Conservation (phyloP, 2,329 filamentous ascomycete genomes). For the Huntiella savannae region DNA sequence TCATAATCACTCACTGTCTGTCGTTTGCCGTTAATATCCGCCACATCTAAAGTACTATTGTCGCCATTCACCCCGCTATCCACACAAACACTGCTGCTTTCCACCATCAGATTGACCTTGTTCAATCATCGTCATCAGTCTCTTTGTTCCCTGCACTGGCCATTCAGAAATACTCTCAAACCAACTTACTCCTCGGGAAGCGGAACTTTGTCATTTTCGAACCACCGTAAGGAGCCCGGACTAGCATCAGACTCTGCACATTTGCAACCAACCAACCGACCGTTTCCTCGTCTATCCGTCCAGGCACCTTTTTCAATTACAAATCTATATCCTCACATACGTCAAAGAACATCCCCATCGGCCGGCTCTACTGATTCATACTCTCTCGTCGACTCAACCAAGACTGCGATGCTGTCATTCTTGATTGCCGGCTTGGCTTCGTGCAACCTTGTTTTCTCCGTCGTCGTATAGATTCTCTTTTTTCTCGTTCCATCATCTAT, state of each 20-base stretch:
- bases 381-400: background rate
- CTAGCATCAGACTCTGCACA: background rate
- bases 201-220: background rate
- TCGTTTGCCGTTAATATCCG: no score
- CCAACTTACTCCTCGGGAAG: background rate
- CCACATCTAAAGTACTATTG: no score
- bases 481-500: slow-evolving; percentile 1
- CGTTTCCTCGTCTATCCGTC: no score
- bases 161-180: background rate
- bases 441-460: no score
- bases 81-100: background rate
- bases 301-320: no score
- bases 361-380: no score
- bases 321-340: no score
- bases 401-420: background rate
- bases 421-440: slow-evolving; percentile 2
- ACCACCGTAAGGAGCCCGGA: background rate
- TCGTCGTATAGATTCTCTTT: background rate
- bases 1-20: background rate
- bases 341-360: no score
- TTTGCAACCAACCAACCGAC: no score
- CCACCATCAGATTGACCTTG: background rate
- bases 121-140: background rate
- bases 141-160: background rate
- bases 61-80: background rate